Base-by-base conservation (phyloP, 257 asterid species). In the Coffea canephora region DNA sequence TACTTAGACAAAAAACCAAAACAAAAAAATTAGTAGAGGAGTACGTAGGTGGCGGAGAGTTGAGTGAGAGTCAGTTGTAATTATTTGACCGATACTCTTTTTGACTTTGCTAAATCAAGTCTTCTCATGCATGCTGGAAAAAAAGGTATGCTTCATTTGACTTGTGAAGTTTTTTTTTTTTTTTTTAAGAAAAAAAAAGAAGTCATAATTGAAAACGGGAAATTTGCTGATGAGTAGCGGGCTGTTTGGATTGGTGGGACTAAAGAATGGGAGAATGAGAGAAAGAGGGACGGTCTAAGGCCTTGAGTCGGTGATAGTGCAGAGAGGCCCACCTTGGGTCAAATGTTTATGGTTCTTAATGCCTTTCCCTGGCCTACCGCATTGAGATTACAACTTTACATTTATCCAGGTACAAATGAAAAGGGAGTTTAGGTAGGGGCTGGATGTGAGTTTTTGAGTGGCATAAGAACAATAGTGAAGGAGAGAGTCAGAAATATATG, bases 61-160 rank as follows among this genome's bases (percentile, higher is more conserved):
- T 12, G 5, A 46, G 54, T 76, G 45, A 76, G 5, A 46, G 54
- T 76, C 59, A 76, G 72, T 66, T 77, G 80, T 34, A 71, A 66
- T 66, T 77, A 34, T 66, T 45, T 48, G 80, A 77, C 80, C 48
- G 2, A 45, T 21, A 43, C 12, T 4, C 9, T 70, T 70, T 70
- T 43, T 8, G 19, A 23, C 16, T 18, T 70, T 0, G 5, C n/a
- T 8, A 43, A 43, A 41, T 69, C 13, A 69, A 70, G 55, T 70
- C 39, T 21, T 14, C 5, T 2, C 16, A 64, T 45, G 19, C 21
- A 3, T 54, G 61, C 7, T 54, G 7, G 16, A 3, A 2, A 50
- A 50, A 50, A 50, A 50, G 16, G 12, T 18, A 48, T 46, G 7
- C 77, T 73, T 19, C 19, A 18, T 18, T 74, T 34, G 77, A 74